A percentile compares a stretch with the other conserved stretches of the same genome.
Conservation (phyloP, 768 basidiomycete species). For the Tephrocybe sp. region DNA sequence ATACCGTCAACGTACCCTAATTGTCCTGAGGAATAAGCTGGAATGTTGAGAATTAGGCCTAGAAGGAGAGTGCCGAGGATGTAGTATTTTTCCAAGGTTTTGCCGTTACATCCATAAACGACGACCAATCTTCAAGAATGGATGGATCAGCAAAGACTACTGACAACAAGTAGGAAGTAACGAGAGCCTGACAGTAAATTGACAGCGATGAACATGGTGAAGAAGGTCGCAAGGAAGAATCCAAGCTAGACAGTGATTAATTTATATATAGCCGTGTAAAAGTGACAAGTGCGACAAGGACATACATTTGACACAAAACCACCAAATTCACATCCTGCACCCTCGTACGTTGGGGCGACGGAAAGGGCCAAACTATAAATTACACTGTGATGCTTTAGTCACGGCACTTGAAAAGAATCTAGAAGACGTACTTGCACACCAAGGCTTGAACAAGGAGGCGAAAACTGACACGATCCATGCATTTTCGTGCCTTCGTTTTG, state of each 20-base stretch:
- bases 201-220: background rate
- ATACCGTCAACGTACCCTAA: slow-evolving; percentile 3
- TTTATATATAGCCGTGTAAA: background rate
- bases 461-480: slow-evolving; percentile 24
- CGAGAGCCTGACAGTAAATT: too few species aligned
- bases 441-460: slow-evolving; percentile 20
- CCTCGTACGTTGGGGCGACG: slow-evolving; percentile 15
- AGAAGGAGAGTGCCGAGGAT: slow-evolving; percentile 2
- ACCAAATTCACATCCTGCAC: slow-evolving; percentile 15
- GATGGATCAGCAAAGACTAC: too few species aligned
- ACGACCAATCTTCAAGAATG: slow-evolving; percentile 12
- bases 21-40: slow-evolving; percentile 3
- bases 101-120: slow-evolving; percentile 2
- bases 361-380: slow-evolving; percentile 19
- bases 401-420: slow-evolving; percentile 9
- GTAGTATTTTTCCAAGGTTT: slow-evolving; percentile 10
- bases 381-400: too few species aligned
- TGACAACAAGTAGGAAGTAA: too few species aligned
- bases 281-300: too few species aligned
- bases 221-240: background rate
- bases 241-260: background rate
- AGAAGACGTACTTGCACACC: slow-evolving; percentile 18
- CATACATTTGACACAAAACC: slow-evolving; percentile 18
- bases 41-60: background rate
- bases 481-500: slow-evolving; percentile 3